phyloP scores from a whole-genome alignment of 2,329 filamentous ascomycete genomes.

The Verticillium nonalfalfae region DNA sequence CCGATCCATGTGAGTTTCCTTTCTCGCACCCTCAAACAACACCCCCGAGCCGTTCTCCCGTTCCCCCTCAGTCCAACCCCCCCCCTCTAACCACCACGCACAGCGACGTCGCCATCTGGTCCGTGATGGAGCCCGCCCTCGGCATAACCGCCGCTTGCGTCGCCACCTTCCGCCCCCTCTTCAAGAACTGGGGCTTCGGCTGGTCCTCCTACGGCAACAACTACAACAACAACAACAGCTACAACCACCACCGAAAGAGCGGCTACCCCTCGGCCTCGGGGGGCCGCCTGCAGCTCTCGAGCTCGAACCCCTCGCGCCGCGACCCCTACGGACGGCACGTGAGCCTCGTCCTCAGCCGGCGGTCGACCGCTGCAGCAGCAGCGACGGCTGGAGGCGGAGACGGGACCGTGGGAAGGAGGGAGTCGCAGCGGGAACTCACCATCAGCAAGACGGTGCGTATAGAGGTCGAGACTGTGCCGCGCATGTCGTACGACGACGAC shows the following conservation, averaged over 20 bases:
- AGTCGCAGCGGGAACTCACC: background rate
- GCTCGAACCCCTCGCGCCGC: conserved; percentile 61
- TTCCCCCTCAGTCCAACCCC: background rate
- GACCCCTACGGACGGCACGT: conserved; percentile 39
- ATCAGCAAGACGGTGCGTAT: background rate
- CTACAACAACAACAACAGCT: too few species aligned
- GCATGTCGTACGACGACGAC: conserved; percentile 44
- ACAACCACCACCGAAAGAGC: background rate
- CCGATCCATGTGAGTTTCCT: conserved; percentile 21
- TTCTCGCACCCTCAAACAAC: background rate
- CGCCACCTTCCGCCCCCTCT: conserved; percentile 20
- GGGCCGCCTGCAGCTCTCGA: background rate
- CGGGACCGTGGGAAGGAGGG: background rate
- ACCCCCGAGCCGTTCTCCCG: too few species aligned
- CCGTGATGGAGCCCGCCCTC: conserved; percentile 21
- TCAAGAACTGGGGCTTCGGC: conserved; percentile 15
- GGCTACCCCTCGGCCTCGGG: background rate
- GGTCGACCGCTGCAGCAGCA: background rate
- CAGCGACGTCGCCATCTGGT: conserved; percentile 22
- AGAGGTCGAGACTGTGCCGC: background rate
- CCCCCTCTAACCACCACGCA: background rate
- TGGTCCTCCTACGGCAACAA: background rate
- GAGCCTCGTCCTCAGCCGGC: background rate
- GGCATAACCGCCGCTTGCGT: conserved; percentile 23
- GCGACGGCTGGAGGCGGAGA: background rate